Evolutionary conservation across 495 filamentous ascomycete genomes (phyloP), one percentile per base, ranked within the genome.

Genomic region (Pseudevernia furfuracea): DNA sequence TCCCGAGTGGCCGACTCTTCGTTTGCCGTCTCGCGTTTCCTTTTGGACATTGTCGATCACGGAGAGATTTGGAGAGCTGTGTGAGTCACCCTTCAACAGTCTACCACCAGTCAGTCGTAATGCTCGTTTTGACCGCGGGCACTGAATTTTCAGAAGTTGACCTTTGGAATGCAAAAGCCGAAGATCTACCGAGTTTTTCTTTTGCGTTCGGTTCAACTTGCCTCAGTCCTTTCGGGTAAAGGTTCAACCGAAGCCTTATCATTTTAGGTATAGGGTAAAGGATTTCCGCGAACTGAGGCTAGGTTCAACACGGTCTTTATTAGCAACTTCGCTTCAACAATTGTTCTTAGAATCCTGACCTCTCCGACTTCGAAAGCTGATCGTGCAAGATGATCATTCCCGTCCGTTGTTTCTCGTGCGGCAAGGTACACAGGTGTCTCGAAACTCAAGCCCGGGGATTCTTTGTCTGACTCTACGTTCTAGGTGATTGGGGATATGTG

Each of bases 361-460:
- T 14, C 19, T 17, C 15, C 37, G 28, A 30, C 61, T 23, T 17
- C 21, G 2, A 23, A 23, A 43, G 19, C 28, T 43, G 23, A 12
- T 57, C 25, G 28, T 15, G 11, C 48, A 84, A 75, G 58, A 98
- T 98, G 94, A 98, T 98, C 75, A 97, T 98, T 70, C 94, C 94
- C 2, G 88, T 98, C 67, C 89, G 94, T 66, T 98, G 94, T 79
- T 98, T 98, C 79, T 97, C 94, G 59, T 98, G 94, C 74, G 94
- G 94, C 72, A 98, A 97, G 88, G 94, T 96, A 74, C 34, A 75
- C 58, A n/a, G 17, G 28, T 34, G 43, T 57, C n/a, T 53, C 55
- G 14, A 37, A 52, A 60, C 11, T 60, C 23, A 37, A 25, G 23
- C 9, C 36, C 58, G 4, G 28, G 8, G n/a, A 61, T n/a, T 43